phyloP scores from a whole-genome alignment of 805 yeast genomes.

The Kurtzmaniella cleridarum region DNA sequence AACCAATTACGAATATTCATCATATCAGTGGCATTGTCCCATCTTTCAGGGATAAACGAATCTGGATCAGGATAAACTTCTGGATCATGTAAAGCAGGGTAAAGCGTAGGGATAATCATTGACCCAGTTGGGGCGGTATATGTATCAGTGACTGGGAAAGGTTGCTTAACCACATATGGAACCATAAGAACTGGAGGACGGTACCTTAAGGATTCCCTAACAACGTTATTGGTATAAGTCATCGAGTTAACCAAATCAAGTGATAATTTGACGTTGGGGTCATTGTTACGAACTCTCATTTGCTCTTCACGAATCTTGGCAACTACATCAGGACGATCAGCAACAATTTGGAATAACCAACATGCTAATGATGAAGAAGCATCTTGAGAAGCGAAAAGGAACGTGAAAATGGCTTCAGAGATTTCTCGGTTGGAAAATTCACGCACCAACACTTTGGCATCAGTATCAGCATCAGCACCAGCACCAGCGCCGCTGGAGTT shows the following conservation, averaged over 20 bases:
- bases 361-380: slow-evolving; percentile 96
- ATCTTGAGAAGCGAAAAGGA: slow-evolving; percentile 95
- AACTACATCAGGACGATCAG: slow-evolving; percentile 91
- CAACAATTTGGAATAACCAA: slow-evolving; percentile 95
- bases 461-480: no score
- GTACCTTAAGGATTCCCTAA: slow-evolving; percentile 86
- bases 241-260: slow-evolving; percentile 77
- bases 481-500: no score
- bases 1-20: slow-evolving; percentile 87
- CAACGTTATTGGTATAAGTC: slow-evolving; percentile 86
- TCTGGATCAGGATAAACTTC: slow-evolving; percentile 95
- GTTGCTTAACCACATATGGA: slow-evolving; percentile 87
- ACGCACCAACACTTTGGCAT: slow-evolving; percentile 59
- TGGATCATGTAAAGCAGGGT: slow-evolving; percentile 96
- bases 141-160: slow-evolving; percentile 73
- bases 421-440: slow-evolving; percentile 88
- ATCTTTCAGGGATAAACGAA: slow-evolving; percentile 91
- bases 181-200: slow-evolving; percentile 99
- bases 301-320: slow-evolving; percentile 90
- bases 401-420: slow-evolving; percentile 94
- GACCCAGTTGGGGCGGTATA: slow-evolving; percentile 96
- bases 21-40: slow-evolving; percentile 79
- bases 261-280: slow-evolving; percentile 55
- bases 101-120: slow-evolving; percentile 92
- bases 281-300: slow-evolving; percentile 71